Base-by-base conservation (phyloP, 169 alveolate genomes). In the Cryptosporidium muris region DNA sequence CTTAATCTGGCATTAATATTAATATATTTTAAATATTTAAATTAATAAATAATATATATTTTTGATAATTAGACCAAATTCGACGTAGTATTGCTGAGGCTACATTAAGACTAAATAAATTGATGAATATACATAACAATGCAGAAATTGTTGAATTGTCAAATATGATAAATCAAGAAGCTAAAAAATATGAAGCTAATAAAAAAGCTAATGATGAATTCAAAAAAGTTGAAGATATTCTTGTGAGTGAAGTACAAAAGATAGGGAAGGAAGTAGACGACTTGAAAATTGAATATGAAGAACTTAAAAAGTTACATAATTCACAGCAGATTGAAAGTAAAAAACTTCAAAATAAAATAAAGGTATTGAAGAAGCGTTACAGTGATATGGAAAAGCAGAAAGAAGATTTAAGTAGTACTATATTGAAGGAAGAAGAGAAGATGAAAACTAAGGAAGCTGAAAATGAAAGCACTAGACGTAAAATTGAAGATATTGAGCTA, bases 101-200 rank as follows among this genome's bases (percentile, higher is more conserved):
- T 14, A 47, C 60, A 63, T 0, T 43, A 42, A 74, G 49, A 43
- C 38, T 58, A 54, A 74, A 45, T 11, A 68, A 74, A 40, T 64
- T 74, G 25, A 43, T 52, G 8, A 68, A 74, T 11, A 60, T 74
- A 58, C 63, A 58, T 9, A 58, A 47, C 5, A 63, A 54, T 34
- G 85, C 85, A 40, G 67, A 74, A 16, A 14, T 42, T 34, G 40
- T 56, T 45, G 85, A 74, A 47, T 74, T 40, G 54, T 56, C 67
- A 56, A 74, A 43, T 7, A 74, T 47, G 34, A 49, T 74, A 6
- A 68, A 74, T 7, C 47, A 9, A 45, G 63, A 56, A 60, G 60
- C 60, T 66, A 48, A 56, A 6, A 74, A 62, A 34, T 47, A 47
- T 62, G 65, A 58, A 12, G 42, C 54, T 34, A 49, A 6, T 3